Base-by-base conservation (phyloP, 2,329 filamentous ascomycete genomes). In the Xylariaceae sp. region DNA sequence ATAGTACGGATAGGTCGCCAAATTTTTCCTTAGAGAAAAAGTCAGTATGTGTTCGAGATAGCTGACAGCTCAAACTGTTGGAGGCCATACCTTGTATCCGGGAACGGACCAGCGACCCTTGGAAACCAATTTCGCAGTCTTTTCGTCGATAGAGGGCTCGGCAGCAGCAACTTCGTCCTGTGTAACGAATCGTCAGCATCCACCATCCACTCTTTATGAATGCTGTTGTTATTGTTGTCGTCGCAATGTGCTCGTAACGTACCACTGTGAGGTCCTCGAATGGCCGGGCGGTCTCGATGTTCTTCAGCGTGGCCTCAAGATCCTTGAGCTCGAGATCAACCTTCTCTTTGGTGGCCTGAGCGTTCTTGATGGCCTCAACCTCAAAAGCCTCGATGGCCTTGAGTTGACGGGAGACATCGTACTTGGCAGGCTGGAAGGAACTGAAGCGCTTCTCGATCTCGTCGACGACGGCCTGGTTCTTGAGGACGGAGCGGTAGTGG, bases 311-410 rank as follows among this genome's bases (percentile, higher is more conserved):
- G 81, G 92, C 92, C 76, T 93, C 85, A 72, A 99, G 82, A 76
- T 96, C 93, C 83, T 88, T 86, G 75, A 99, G 83, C 82, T 99
- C 94, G 61, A 91, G 82, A 79, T 97, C 93, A 67, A 99, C 93
- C 80, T 92, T 92, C 72, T 86, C 82, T 88, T 97, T 97, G 73
- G 94, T 97, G 73, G 91, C 89, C 85, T 96, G 87, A 62, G 94
- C 94, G 77, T 93, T 96, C 88, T 95, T 91, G 69, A 99, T 78
- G 64, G 94, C 94, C 84, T 97, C 92, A 54, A 90, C 87, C 85
- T 99, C 93, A 73, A 99, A 99, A 52, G 91, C 90, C 73, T 97
- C 92, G 73, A 99, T 97, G 69, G 92, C 91, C 87, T 97, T 97
- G 73, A 99, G 81, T 83, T 99, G 94, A 75, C 93, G 87, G 75